Evolutionary conservation across 768 basidiomycete species (phyloP).

Genomic region (Suillus occidentalis): DNA sequence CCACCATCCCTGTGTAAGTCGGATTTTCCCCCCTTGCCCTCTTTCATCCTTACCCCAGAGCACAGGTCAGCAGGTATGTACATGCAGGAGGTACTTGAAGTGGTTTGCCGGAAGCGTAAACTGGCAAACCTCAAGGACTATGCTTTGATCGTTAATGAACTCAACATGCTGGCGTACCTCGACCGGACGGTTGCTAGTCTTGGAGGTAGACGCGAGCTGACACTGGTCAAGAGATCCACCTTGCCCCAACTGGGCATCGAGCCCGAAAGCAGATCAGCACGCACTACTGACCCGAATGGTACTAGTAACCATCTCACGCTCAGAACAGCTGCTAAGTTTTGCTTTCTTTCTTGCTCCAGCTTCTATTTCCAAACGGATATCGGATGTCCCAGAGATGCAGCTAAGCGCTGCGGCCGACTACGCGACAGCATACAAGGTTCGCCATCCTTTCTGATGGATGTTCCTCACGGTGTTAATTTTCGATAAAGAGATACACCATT

Average conservation of each 20-base stretch:
- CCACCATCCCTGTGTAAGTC: constrained; percentile 90
- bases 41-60: neutral
- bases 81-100: constrained; percentile 92
- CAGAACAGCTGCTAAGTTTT: neutral
- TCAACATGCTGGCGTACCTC: constrained; percentile 79
- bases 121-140: constrained; percentile 75
- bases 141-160: constrained; percentile 64
- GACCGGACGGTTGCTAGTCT: constrained; percentile 96
- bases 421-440: constrained; percentile 83
- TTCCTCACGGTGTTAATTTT: neutral
- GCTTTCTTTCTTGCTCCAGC: constrained; percentile 46
- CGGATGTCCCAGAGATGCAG: constrained; percentile 60
- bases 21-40: neutral
- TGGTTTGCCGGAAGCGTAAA: constrained; percentile 71
- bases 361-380: constrained; percentile 89
- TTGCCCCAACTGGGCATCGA: constrained; percentile 71
- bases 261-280: constrained; percentile 59
- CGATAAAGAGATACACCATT: constrained; percentile 77
- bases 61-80: constrained; percentile 87
- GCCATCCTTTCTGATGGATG: constrained; percentile 5
- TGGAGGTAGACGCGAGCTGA: constrained; percentile 81
- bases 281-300: constrained; percentile 94
- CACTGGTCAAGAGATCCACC: constrained; percentile 77
- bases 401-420: constrained; percentile 70
- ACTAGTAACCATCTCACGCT: constrained; percentile 4